Base-by-base conservation (phyloP, 495 filamentous ascomycete species). In the Hypoxylon crocopeplum region DNA sequence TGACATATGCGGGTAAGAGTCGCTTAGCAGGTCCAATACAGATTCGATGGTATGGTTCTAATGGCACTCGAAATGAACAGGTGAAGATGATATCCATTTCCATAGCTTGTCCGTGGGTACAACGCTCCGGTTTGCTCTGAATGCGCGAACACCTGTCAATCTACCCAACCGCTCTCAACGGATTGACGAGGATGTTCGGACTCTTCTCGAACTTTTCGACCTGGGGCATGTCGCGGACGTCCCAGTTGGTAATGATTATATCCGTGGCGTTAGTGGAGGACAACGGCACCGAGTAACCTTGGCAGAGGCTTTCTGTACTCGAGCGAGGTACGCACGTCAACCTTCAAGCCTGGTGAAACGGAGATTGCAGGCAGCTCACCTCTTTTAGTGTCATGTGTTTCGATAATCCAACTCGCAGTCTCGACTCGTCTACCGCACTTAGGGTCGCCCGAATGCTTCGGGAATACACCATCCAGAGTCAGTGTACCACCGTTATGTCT, bases 151-250 rank as follows among this genome's bases (percentile, higher is more conserved):
- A n/a, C n/a, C n/a, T n/a, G n/a, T n/a, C n/a, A n/a, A n/a, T n/a
- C n/a, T n/a, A n/a, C n/a, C n/a, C n/a, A n/a, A n/a, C n/a, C n/a
- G n/a, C n/a, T n/a, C n/a, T n/a, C n/a, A n/a, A n/a, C n/a, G n/a
- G n/a, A 73, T 80, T 38, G 17, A 47, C 8, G 89, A 85, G 60
- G 79, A 83, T 12, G 86, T 87, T 38, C 87, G 90, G 68, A 84
- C 85, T 5, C 33, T 39, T 29, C 22, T 37, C 12, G 7, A 24
- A 2, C 19, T 39, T 0, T 27, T 59, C 29, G 88, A 88, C 39
- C 93, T 96, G 66, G 78, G 64, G 29, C 91, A 95, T 66, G 93
- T 90, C 0, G 80, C 82, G 56, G 82, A 90, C 64, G 93, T 90
- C 0, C 79, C 84, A 16, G 88, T 96, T 5, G 92, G 92, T 24